Percentiles rank a stretch among this genome's conserved stretches.
Evolutionary conservation across 257 asterid species (phyloP).

Genomic region (Nicotiana undulata): DNA sequence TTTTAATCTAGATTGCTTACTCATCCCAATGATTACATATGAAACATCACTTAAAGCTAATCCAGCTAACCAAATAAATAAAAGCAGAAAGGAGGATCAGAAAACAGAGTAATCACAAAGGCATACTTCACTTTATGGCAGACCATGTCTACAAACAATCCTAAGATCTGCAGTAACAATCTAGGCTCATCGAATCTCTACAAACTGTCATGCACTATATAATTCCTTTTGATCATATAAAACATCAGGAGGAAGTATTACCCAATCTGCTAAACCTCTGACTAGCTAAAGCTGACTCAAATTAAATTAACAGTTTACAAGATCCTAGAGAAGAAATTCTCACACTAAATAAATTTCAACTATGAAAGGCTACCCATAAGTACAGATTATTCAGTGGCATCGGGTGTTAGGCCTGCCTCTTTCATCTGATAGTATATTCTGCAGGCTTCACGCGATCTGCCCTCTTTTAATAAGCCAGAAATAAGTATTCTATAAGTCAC

Average conservation of each 20-base stretch:
- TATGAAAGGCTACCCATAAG: not conserved
- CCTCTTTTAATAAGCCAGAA: slow-evolving; percentile 56
- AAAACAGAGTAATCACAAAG: not conserved
- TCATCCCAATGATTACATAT: not conserved
- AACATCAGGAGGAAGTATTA: too few species aligned
- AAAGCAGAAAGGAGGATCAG: not conserved
- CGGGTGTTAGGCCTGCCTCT: slow-evolving; percentile 19
- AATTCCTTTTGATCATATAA: too few species aligned
- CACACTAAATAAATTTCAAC: not conserved
- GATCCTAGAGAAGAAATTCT: not conserved
- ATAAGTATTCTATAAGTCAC: slow-evolving; percentile 53
- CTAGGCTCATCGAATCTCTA: too few species aligned
- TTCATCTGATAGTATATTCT: slow-evolving; percentile 66
- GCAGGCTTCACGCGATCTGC: slow-evolving; percentile 74
- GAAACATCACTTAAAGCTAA: not conserved
- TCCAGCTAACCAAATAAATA: not conserved
- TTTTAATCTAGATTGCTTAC: not conserved
- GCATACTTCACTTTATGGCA: not conserved
- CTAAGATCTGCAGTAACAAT: too few species aligned
- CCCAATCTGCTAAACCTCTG: too few species aligned
- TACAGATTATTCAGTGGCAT: not conserved
- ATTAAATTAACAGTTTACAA: not conserved
- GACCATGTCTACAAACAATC: too few species aligned
- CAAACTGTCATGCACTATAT: too few species aligned
- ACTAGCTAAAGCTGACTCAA: too few species aligned